Base-by-base conservation (phyloP, 2,329 filamentous ascomycete genomes). In the Colletotrichum lentis region DNA sequence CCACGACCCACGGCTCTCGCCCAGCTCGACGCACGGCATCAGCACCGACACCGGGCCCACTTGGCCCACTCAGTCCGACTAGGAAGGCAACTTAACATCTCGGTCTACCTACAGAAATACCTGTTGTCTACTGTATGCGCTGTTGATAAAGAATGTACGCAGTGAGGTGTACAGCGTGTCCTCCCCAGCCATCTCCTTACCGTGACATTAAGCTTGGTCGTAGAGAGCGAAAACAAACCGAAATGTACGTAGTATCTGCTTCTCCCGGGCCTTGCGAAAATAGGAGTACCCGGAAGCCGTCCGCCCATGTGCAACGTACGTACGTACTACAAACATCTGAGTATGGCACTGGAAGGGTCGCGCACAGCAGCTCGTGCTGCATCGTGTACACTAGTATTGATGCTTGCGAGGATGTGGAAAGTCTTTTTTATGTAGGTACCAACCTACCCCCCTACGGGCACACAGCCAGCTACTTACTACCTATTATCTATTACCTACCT, bases 11-110 rank as follows among this genome's bases (percentile, higher is more conserved):
- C 64, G 35, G 59, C 27, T 27, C 27, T 14, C 22, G 20, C 37
- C 59, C 64, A 64, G 52, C 44, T 54, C 35, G 16, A 41, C 46
- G 57, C 57, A 60, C 35, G 46, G 57, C 44, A 60, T 50, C 57
- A 60, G 57, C 57, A 60, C 46, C 46, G 57, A 60, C 46, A 49
- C 31, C 46, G 35, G 56, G 44, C 18, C 57, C 57, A 60, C 57
- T 11, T 27, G 8, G 27, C 27, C 27, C 27, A 27, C 27, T 27
- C 27, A 27, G 27, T 27, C 27, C 27, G 27, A 7, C 27, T 27
- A 27, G 5, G 27, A 27, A 27, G 27, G 27, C 27, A 27, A 27
- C 27, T 27, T 7, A 27, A 8, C 27, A 27, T 27, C 27, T 27
- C 27, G 8, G 27, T 27, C 27, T 31, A 50, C 24, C 8, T 10